phyloP scores from a whole-genome alignment of 1,284 basidiomycete genomes.

The Meripilus lineatus region DNA sequence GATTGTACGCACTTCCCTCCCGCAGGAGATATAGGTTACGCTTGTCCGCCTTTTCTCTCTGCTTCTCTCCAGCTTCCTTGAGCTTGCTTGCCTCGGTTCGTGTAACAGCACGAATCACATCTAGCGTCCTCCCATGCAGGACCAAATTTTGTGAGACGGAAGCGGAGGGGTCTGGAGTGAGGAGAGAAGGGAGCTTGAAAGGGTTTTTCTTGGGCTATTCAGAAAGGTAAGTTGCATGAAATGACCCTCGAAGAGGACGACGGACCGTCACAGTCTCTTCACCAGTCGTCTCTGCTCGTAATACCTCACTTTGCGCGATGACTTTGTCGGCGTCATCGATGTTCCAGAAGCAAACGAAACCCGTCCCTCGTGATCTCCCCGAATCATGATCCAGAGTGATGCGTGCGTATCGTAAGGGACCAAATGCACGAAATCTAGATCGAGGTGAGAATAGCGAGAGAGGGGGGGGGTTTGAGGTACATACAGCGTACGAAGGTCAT shows the following conservation, averaged over 20 bases:
- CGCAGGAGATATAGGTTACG: conserved; percentile 94
- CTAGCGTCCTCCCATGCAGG: conserved; percentile 89
- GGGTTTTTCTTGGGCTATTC: conserved; percentile 69
- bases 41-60: conserved; percentile 89
- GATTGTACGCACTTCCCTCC: conserved; percentile 77
- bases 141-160: conserved; percentile 81
- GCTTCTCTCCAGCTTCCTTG: conserved; percentile 81
- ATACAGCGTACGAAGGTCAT: conserved; percentile 79
- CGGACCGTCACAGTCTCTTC: no score
- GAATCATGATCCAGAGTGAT: conserved; percentile 86
- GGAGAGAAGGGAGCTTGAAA: conserved; percentile 80
- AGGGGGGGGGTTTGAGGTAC: conserved; percentile 27
- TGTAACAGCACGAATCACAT: conserved; percentile 88
- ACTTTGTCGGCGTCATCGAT: conserved; percentile 85
- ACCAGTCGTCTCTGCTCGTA: conserved; percentile 56
- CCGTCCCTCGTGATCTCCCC: conserved; percentile 88
- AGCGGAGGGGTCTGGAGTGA: conserved; percentile 94
- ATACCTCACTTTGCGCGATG: conserved; percentile 75
- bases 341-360: conserved; percentile 98
- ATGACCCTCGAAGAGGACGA: background rate
- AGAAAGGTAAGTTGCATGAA: background rate
- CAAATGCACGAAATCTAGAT: conserved; percentile 82
- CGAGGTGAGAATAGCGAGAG: conserved; percentile 8
- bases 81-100: conserved; percentile 83
- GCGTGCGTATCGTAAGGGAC: conserved; percentile 89